phyloP scores from a whole-genome alignment of 768 basidiomycete genomes.

The Termitomyces bulborhizus region DNA sequence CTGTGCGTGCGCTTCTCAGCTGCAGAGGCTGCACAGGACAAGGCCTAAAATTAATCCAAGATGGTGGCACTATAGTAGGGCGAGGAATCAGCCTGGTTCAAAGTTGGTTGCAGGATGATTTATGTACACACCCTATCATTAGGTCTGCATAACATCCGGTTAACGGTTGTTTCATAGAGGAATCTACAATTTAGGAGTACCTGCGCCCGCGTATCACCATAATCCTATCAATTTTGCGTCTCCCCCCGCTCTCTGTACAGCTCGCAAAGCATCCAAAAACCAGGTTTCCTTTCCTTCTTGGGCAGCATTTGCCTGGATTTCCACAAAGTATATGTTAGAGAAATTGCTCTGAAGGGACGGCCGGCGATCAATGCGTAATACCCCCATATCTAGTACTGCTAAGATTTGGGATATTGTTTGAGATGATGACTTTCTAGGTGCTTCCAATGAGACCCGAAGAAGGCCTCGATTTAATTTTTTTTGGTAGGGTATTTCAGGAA shows the following conservation, averaged over 20 bases:
- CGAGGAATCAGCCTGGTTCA: too few species aligned
- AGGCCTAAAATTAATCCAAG: too few species aligned
- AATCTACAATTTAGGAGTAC: neutral
- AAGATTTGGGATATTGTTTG: slow-evolving; percentile 23
- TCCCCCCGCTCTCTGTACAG: slow-evolving; percentile 27
- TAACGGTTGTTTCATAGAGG: too few species aligned
- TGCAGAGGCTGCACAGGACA: too few species aligned
- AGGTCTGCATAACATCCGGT: too few species aligned
- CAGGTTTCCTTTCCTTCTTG: slow-evolving; percentile 16
- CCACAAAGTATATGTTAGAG: slow-evolving; percentile 58
- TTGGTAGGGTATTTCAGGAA: slow-evolving; percentile 4
- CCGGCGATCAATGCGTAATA: slow-evolving; percentile 58
- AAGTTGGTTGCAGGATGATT: too few species aligned
- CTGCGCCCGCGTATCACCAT: slow-evolving; percentile 27
- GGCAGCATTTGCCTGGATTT: slow-evolving; percentile 31
- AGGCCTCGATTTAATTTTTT: slow-evolving; percentile 22
- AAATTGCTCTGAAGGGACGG: slow-evolving; percentile 44
- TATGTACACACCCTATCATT: too few species aligned
- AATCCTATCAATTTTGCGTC: slow-evolving; percentile 37
- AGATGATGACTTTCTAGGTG: slow-evolving; percentile 4
- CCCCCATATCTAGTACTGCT: slow-evolving; percentile 31
- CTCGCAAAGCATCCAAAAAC: slow-evolving; percentile 27
- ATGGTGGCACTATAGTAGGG: too few species aligned
- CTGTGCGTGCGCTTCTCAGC: too few species aligned
- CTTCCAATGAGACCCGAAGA: slow-evolving; percentile 19